phyloP scores from a whole-genome alignment of 2,329 filamentous ascomycete species.

The Aspergillus clavatus region DNA sequence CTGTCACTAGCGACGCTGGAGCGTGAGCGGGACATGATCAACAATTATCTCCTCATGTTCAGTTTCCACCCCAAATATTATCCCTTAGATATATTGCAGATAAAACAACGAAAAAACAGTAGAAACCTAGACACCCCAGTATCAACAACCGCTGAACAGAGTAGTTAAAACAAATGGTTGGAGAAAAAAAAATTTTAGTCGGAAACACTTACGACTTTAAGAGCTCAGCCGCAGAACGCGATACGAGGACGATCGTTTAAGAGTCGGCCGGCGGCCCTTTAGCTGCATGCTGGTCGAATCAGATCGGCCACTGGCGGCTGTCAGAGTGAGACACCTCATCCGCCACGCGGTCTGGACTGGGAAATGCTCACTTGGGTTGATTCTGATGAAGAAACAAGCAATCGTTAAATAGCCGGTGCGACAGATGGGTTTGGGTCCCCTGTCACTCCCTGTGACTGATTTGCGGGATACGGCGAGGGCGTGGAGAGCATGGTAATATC shows the following conservation, averaged over 20 bases:
- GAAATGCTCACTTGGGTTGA: too few relatives aligned
- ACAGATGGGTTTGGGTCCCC: not conserved
- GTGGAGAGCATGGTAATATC: too few relatives aligned
- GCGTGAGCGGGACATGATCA: conserved; percentile 25
- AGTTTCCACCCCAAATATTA: too few relatives aligned
- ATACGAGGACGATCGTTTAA: conserved; percentile 11
- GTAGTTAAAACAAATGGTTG: not conserved
- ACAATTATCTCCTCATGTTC: conserved; percentile 5
- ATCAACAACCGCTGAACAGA: too few relatives aligned
- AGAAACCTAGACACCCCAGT: too few relatives aligned
- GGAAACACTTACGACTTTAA: conserved; percentile 10
- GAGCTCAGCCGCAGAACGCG: not conserved
- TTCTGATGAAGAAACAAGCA: too few relatives aligned
- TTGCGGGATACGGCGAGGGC: too few relatives aligned
- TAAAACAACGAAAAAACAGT: too few relatives aligned
- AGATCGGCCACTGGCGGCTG: not conserved
- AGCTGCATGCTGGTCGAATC: conserved; percentile 1
- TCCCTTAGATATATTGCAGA: too few relatives aligned
- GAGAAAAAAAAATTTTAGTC: conserved; percentile 4
- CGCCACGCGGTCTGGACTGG: too few relatives aligned
- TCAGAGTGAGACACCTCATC: not conserved
- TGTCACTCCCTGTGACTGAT: too few relatives aligned
- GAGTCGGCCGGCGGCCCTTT: conserved; percentile 4
- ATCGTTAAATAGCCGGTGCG: not conserved
- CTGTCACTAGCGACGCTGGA: conserved; percentile 33